Percentiles rank a stretch among this genome's conserved stretches.
These are phyloP conservation scores for Medicago truncatula DNA, from an alignment of 306 rosid species.

Conservation along the genomic window MtrunA17r5.0-ANR NC_053045.1:8811001-8811500, in stretches of 20 bases:
- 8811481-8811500: background rate
- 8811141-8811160: conserved; percentile 38
- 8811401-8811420: conserved; percentile 23
- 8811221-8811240: conserved; percentile 89
- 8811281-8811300: conserved; percentile 31
- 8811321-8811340: conserved; percentile 27
- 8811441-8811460: conserved; percentile 20
- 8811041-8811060: no score
- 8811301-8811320: conserved; percentile 32
- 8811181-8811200: conserved; percentile 94
- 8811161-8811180: conserved; percentile 75
- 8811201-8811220: conserved; percentile 95
- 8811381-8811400: conserved; percentile 26
- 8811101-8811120: background rate
- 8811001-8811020: no score
- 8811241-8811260: conserved; percentile 91
- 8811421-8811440: conserved; percentile 20
- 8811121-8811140: conserved; percentile 15
- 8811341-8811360: conserved; percentile 18
- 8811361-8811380: conserved; percentile 28
- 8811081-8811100: background rate
- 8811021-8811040: no score
- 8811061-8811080: background rate
- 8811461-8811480: conserved; percentile 14
- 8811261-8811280: conserved; percentile 63